Evolutionary conservation across 345 rosid genomes (phyloP).

Genomic region (Raphanus raphanistrum): DNA sequence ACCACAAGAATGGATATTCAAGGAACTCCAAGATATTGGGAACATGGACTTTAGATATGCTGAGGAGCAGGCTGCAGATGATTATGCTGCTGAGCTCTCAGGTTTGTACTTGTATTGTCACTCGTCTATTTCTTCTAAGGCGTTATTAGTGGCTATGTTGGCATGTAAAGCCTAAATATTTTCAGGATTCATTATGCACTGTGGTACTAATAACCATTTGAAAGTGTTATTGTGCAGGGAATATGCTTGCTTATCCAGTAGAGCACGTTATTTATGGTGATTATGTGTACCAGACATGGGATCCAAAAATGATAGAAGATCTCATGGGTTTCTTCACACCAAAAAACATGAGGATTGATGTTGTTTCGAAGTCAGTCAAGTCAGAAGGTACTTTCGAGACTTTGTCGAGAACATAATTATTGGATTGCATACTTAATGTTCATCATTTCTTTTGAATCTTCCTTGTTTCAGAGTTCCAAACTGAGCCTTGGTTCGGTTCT

Average conservation of each 20-base stretch:
- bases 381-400: conserved; percentile 55
- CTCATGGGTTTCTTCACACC: conserved; percentile 72
- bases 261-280: conserved; percentile 91
- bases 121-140: conserved; percentile 13
- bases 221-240: conserved; percentile 53
- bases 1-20: conserved; percentile 97
- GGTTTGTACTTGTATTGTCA: conserved; percentile 48
- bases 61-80: conserved; percentile 96
- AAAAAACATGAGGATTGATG: conserved; percentile 93
- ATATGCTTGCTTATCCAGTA: conserved; percentile 74
- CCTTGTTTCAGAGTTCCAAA: conserved; percentile 55
- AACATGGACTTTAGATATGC: conserved; percentile 92
- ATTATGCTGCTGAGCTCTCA: conserved; percentile 94
- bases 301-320: conserved; percentile 63
- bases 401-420: background rate
- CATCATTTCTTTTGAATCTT: conserved; percentile 19
- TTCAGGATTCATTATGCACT: conserved; percentile 5
- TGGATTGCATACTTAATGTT: conserved; percentile 5
- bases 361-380: conserved; percentile 67
- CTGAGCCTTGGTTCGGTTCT: conserved; percentile 95
- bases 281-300: conserved; percentile 79
- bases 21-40: conserved; percentile 93
- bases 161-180: conserved; percentile 9
- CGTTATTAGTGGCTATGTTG: conserved; percentile 11
- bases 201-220: conserved; percentile 12